Conservation (phyloP, 2,329 filamentous ascomycete genomes). For the Aspergillus melleus region DNA sequence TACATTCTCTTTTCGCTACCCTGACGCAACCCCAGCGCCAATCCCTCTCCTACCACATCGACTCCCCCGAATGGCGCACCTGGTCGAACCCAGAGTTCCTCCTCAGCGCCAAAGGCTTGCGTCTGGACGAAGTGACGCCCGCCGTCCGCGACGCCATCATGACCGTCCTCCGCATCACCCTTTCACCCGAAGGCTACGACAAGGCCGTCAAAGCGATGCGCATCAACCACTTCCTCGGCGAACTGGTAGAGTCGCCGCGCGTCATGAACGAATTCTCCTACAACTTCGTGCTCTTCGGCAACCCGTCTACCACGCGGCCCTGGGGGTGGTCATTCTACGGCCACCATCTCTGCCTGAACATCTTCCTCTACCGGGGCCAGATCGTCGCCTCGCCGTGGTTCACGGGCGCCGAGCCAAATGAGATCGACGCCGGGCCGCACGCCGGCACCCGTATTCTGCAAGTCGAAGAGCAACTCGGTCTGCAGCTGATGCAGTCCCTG, state of each 20-base stretch:
- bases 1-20: constrained; percentile 47
- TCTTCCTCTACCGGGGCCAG: constrained; percentile 65
- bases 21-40: constrained; percentile 53
- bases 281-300: constrained; percentile 72
- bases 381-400: constrained; percentile 74
- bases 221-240: constrained; percentile 72
- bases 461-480: constrained; percentile 62
- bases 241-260: constrained; percentile 60
- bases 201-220: constrained; percentile 71
- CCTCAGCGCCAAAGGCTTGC: constrained; percentile 66
- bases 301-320: constrained; percentile 55
- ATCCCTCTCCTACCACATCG: constrained; percentile 60
- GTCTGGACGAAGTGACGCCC: constrained; percentile 62
- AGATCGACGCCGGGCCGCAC: constrained; percentile 66
- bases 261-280: constrained; percentile 76
- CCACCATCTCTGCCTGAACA: constrained; percentile 73
- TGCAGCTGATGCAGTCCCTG: constrained; percentile 70
- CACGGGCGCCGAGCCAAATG: constrained; percentile 76
- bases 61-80: constrained; percentile 70
- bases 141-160: constrained; percentile 54
- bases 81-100: constrained; percentile 74
- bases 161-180: constrained; percentile 55
- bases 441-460: constrained; percentile 66
- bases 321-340: constrained; percentile 79
- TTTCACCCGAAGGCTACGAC: constrained; percentile 69